phyloP scores from a whole-genome alignment of 140 eudicot genomes.

The Senecio squalidus region DNA sequence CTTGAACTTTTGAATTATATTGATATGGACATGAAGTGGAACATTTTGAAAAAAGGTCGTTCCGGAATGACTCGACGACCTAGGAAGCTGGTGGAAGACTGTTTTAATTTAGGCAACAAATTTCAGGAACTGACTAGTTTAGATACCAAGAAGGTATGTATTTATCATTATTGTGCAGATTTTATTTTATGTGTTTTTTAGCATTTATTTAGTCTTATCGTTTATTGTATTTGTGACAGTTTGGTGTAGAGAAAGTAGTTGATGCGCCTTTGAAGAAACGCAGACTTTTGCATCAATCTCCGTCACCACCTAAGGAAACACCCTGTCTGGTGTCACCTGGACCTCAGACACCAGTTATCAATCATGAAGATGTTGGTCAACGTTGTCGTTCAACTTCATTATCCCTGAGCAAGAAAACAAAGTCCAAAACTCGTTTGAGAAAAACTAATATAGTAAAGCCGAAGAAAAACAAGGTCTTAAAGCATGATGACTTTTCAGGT shows the following conservation, averaged over 20 bases:
- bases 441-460: conserved; percentile 14
- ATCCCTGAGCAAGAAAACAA: conserved; percentile 19
- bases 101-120: conserved; percentile 8
- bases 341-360: conserved; percentile 25
- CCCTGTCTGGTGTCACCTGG: conserved; percentile 31
- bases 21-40: conserved; percentile 55
- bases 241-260: conserved; percentile 30
- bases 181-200: too few species aligned
- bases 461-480: conserved; percentile 4
- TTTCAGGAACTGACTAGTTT: conserved; percentile 29
- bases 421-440: conserved; percentile 18
- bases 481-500: conserved; percentile 63
- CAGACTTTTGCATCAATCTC: conserved; percentile 32
- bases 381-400: conserved; percentile 5
- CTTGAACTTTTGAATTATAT: conserved; percentile 39
- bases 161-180: too few species aligned
- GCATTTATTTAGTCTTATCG: neutral
- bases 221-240: conserved; percentile 35
- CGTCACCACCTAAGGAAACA: conserved; percentile 31
- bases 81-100: conserved; percentile 29
- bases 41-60: conserved; percentile 46
- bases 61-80: conserved; percentile 46
- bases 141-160: conserved; percentile 54
- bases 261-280: conserved; percentile 59
- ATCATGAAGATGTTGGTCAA: conserved; percentile 29